These are phyloP conservation scores for Acanthamoeba healyi DNA, from an alignment of 208 protist species.

Conservation along the genomic window DNA sequence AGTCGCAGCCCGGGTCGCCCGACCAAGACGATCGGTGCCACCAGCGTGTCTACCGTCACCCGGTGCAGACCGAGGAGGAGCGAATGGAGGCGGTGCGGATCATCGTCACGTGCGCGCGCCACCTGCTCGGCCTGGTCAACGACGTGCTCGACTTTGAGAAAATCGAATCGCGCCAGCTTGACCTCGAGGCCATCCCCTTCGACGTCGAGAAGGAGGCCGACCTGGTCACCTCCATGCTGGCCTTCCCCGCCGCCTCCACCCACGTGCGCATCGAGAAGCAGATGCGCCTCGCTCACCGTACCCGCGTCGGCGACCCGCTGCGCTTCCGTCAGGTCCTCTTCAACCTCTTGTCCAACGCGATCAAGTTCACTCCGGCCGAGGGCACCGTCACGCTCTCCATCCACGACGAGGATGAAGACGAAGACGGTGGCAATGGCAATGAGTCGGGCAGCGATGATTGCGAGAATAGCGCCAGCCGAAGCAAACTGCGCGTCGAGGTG, in stretches of 20 bases:
- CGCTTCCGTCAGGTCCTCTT: constrained; percentile 57
- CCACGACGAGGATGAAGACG: not conserved
- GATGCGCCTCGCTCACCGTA: not conserved
- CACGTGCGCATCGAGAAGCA: not conserved
- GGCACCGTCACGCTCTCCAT: constrained; percentile 8
- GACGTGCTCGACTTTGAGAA: constrained; percentile 66
- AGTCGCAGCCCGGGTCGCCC: not conserved
- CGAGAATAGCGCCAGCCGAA: no score
- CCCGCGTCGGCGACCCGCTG: constrained; percentile 71
- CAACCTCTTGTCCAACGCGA: constrained; percentile 72
- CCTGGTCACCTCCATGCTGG: constrained; percentile 1
- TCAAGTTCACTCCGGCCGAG: constrained; percentile 69
- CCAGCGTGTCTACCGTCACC: not conserved
- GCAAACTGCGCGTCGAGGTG: constrained; percentile 59
- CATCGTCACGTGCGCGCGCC: constrained; percentile 42
- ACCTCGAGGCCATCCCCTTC: constrained; percentile 43
- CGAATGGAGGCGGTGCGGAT: not conserved
- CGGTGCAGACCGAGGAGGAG: constrained; percentile 7
- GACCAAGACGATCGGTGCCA: not conserved
- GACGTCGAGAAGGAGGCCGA: constrained; percentile 12
- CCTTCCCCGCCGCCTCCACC: not conserved
- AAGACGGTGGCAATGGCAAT: not conserved
- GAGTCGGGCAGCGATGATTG: no score
- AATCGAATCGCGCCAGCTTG: constrained; percentile 35
- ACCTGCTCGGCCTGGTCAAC: constrained; percentile 53